These are phyloP conservation scores for Paxillus involutus DNA, from an alignment of 768 basidiomycete genomes.

Conservation along the genomic window DNA sequence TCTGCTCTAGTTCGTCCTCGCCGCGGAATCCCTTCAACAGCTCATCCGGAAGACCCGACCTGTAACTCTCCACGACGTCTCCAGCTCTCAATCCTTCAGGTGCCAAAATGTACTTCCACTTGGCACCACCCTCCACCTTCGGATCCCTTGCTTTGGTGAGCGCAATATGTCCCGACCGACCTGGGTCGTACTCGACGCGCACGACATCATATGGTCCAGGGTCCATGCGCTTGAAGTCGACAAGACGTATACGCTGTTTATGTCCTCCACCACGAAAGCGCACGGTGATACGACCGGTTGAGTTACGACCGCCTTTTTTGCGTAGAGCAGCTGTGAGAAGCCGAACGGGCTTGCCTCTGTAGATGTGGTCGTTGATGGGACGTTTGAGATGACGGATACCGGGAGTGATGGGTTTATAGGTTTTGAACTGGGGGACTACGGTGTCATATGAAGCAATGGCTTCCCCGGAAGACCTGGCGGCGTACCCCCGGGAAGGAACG, in stretches of 20 bases:
- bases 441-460: conserved; percentile 31
- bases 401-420: conserved; percentile 86
- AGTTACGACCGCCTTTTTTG: conserved; percentile 84
- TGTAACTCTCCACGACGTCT: conserved; percentile 83
- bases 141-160: conserved; percentile 68
- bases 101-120: conserved; percentile 91
- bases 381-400: conserved; percentile 83
- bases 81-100: conserved; percentile 89
- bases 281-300: conserved; percentile 81
- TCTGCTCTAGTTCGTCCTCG: conserved; percentile 13
- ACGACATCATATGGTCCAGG: conserved; percentile 86
- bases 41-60: conserved; percentile 76
- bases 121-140: conserved; percentile 48
- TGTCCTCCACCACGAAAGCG: conserved; percentile 92
- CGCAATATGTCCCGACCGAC: conserved; percentile 92
- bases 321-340: conserved; percentile 79
- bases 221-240: conserved; percentile 84
- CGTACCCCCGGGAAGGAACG: conserved; percentile 30
- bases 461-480: conserved; percentile 32
- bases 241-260: conserved; percentile 74
- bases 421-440: conserved; percentile 71
- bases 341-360: conserved; percentile 82
- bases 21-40: conserved; percentile 47
- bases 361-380: conserved; percentile 82
- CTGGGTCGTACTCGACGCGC: conserved; percentile 96